Evolutionary conservation across 305 asterid genomes (phyloP).

Genomic region (Rubia balearica): DNA sequence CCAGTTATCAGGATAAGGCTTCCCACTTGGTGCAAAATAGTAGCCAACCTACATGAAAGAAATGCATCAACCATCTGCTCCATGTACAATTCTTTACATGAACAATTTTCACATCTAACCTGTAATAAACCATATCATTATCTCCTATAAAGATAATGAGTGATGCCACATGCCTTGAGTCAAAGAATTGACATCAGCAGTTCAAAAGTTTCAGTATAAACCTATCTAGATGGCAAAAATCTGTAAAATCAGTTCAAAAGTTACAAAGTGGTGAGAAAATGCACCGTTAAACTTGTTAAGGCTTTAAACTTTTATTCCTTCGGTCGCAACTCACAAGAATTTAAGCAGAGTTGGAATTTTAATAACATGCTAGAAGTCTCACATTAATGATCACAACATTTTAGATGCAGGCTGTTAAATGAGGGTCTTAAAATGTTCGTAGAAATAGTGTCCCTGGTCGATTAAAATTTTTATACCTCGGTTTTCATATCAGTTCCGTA

Average conservation of each 20-base stretch:
- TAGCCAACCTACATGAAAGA: slow-evolving; percentile 71
- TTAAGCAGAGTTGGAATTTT: background rate
- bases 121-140: background rate
- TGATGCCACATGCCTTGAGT: background rate
- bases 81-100: background rate
- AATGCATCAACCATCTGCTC: slow-evolving; percentile 19
- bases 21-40: slow-evolving; percentile 98
- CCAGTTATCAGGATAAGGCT: slow-evolving; percentile 99
- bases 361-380: background rate
- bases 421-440: background rate
- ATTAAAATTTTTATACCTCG: slow-evolving; percentile 48
- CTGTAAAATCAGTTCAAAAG: background rate
- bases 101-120: background rate
- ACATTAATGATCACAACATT: background rate
- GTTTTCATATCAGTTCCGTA: slow-evolving; percentile 86
- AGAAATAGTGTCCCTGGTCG: background rate
- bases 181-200: background rate
- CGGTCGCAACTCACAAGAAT: background rate
- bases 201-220: background rate
- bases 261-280: background rate
- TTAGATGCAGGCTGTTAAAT: background rate
- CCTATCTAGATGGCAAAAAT: background rate
- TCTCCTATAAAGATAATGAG: background rate
- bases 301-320: background rate
- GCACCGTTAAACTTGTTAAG: background rate